Conservation (phyloP, 1,284 basidiomycete species). For the Athelia sp. region DNA sequence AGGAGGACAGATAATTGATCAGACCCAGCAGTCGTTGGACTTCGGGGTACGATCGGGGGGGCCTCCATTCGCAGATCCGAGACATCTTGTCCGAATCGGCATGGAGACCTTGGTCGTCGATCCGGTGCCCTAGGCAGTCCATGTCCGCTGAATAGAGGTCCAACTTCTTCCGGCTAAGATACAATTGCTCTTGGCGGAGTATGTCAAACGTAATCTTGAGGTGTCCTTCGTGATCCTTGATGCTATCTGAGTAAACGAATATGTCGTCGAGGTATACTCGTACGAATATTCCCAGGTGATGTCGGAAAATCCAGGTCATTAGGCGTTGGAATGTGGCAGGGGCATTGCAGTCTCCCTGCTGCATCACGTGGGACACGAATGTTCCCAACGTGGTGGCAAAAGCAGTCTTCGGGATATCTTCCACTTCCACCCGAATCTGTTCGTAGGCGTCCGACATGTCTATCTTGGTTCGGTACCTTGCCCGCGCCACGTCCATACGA, state of each 20-base stretch:
- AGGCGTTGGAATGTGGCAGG: constrained; percentile 18
- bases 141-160: constrained; percentile 18
- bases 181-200: constrained; percentile 5
- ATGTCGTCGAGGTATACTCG: constrained; percentile 16
- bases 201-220: constrained; percentile 11
- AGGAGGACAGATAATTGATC: no score
- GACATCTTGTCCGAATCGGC: constrained; percentile 20
- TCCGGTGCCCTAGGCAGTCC: no score
- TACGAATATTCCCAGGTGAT: constrained; percentile 13
- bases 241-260: constrained; percentile 14
- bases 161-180: constrained; percentile 10
- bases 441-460: no score
- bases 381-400: constrained; percentile 19
- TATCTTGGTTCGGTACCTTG: no score
- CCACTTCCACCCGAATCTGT: no score
- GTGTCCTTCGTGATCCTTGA: constrained; percentile 15
- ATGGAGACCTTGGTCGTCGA: constrained; percentile 20
- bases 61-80: constrained; percentile 22
- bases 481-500: no score
- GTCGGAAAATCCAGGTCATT: constrained; percentile 16
- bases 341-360: no score
- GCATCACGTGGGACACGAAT: constrained; percentile 22
- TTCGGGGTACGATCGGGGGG: constrained; percentile 27
- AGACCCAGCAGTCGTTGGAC: constrained; percentile 35
- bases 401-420: no score